Evolutionary conservation across 805 yeast species (phyloP).

Genomic region (Saccharomyces mikatae): DNA sequence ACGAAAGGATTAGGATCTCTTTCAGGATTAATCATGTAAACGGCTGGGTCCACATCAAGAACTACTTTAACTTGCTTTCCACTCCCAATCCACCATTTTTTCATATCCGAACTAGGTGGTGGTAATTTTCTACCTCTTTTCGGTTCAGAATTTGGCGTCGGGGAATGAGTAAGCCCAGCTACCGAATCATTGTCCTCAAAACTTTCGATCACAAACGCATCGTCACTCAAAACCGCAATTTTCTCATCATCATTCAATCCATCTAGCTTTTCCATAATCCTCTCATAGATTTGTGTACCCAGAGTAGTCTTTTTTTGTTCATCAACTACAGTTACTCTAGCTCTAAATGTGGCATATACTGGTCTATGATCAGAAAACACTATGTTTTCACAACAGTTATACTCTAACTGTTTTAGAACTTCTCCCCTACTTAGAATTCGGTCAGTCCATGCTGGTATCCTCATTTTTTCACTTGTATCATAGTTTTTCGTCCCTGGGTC

Average conservation of each 20-base stretch:
- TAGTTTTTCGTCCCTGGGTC: slow-evolving; percentile 76
- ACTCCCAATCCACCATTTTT: slow-evolving; percentile 89
- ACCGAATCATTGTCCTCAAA: slow-evolving; percentile 25
- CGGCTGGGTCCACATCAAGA: slow-evolving; percentile 34
- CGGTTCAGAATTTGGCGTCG: slow-evolving; percentile 8
- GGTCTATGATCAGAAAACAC: slow-evolving; percentile 86
- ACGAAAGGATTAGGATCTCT: slow-evolving; percentile 69
- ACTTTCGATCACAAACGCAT: slow-evolving; percentile 23
- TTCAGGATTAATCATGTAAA: slow-evolving; percentile 57
- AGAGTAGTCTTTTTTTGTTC: slow-evolving; percentile 43
- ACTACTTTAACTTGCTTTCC: slow-evolving; percentile 66
- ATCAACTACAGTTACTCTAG: slow-evolving; percentile 58
- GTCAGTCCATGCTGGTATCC: slow-evolving; percentile 98
- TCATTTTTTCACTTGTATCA: slow-evolving; percentile 84
- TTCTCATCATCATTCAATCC: slow-evolving; percentile 34
- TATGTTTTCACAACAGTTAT: slow-evolving; percentile 50
- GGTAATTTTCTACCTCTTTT: slow-evolving; percentile 43
- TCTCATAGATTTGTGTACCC: slow-evolving; percentile 49
- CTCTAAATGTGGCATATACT: slow-evolving; percentile 63
- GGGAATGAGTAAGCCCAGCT: slow-evolving; percentile 10
- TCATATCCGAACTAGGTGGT: slow-evolving; percentile 76
- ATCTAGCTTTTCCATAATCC: slow-evolving; percentile 40
- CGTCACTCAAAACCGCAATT: slow-evolving; percentile 40
- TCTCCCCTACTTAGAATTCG: slow-evolving; percentile 62
- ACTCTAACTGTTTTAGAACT: slow-evolving; percentile 50